Evolutionary conservation across 305 asterid genomes (phyloP).

Genomic region (Fraxinus floribunda): DNA sequence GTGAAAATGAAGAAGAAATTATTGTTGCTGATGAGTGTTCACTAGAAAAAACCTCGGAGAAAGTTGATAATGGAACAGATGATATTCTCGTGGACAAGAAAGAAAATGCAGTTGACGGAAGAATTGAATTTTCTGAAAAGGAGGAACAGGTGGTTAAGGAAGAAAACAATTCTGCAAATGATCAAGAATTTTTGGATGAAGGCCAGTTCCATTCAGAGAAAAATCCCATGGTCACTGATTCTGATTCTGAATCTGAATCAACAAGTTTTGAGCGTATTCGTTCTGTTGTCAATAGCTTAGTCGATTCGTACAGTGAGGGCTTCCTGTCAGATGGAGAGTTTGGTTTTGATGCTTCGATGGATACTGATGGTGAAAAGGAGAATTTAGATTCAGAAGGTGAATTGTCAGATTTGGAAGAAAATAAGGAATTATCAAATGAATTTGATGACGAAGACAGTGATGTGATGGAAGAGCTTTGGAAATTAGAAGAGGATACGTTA

Average conservation of each 20-base stretch:
- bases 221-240: conserved; percentile 28
- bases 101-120: conserved; percentile 18
- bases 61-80: not conserved
- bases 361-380: not conserved
- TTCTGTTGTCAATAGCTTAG: conserved; percentile 33
- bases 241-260: conserved; percentile 41
- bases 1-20: conserved; percentile 7
- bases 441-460: conserved; percentile 16
- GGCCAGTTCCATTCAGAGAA: conserved; percentile 19
- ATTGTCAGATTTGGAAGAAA: conserved; percentile 33
- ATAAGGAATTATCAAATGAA: conserved; percentile 23
- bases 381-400: too few relatives aligned
- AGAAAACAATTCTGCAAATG: not conserved
- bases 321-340: conserved; percentile 37
- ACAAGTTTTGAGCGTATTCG: conserved; percentile 29
- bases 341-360: conserved; percentile 21
- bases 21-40: conserved; percentile 8
- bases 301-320: conserved; percentile 27
- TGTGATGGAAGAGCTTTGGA: conserved; percentile 40
- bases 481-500: conserved; percentile 29
- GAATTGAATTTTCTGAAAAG: conserved; percentile 12
- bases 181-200: conserved; percentile 26
- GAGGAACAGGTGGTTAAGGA: not conserved
- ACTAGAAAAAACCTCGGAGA: conserved; percentile 5
- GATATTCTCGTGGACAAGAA: conserved; percentile 24